Percentiles rank a stretch among this genome's conserved stretches.
Evolutionary conservation across 2,329 filamentous ascomycete species (phyloP).

Genomic region (Rutstroemia sp.): DNA sequence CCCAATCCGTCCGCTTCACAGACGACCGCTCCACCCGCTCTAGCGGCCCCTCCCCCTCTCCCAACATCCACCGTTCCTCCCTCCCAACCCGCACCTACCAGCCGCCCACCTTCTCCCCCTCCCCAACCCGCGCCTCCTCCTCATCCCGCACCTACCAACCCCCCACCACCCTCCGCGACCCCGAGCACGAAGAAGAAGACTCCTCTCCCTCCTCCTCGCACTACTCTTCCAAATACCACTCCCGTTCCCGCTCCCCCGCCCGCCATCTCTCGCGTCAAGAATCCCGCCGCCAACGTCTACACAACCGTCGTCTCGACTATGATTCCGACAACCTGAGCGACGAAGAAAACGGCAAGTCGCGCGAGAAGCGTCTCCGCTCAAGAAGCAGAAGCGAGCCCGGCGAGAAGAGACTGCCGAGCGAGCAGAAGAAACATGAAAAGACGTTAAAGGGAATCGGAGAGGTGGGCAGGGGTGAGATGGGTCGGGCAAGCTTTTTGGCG

Average conservation of each 20-base stretch:
- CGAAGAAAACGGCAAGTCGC: too few relatives aligned
- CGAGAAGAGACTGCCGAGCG: background rate
- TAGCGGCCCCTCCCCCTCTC: background rate
- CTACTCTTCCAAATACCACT: background rate
- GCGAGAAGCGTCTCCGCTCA: background rate
- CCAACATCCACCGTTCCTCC: background rate
- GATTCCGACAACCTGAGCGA: background rate
- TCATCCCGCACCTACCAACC: background rate
- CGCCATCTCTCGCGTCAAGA: background rate
- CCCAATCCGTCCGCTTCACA: background rate
- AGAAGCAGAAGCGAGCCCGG: background rate
- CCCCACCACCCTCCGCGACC: background rate
- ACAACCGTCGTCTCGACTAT: constrained; percentile 1
- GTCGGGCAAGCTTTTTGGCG: background rate
- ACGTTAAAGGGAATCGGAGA: background rate
- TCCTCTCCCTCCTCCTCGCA: background rate
- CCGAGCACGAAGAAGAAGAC: constrained; percentile 10
- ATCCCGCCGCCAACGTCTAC: background rate
- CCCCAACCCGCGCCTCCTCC: background rate
- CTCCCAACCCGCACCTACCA: background rate
- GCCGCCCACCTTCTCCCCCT: background rate
- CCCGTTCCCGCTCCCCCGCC: background rate
- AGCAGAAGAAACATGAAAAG: constrained; percentile 2
- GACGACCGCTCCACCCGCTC: background rate
- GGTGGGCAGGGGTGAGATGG: constrained; percentile 3